Conservation (phyloP, 257 asterid species). For the Lantana camara region DNA sequence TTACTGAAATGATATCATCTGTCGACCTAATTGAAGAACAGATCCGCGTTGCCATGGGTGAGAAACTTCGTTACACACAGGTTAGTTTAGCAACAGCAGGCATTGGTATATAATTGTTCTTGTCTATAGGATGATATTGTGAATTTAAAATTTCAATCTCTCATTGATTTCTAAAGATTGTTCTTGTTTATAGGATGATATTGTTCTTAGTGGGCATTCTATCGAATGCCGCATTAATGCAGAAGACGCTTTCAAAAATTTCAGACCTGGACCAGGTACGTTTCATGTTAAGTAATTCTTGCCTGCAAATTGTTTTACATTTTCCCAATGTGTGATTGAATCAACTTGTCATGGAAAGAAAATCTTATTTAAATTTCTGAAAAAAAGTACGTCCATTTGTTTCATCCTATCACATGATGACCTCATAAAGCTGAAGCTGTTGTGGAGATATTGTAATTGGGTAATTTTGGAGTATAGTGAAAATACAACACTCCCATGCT, state of each 20-base stretch:
- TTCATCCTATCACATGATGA: too few relatives aligned
- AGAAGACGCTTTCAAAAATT: slow-evolving; percentile 98
- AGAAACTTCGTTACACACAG: slow-evolving; percentile 84
- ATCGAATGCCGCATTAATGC: slow-evolving; percentile 99
- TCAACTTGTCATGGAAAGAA: not conserved
- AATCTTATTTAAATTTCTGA: not conserved
- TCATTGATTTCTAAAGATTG: slow-evolving; percentile 9
- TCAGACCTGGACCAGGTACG: slow-evolving; percentile 98
- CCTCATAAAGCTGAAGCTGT: too few relatives aligned
- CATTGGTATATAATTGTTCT: too few relatives aligned
- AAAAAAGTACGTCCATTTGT: not conserved
- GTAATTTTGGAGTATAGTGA: too few relatives aligned
- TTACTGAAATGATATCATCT: slow-evolving; percentile 98
- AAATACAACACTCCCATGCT: too few relatives aligned
- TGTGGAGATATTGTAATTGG: too few relatives aligned
- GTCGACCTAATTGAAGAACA: slow-evolving; percentile 97
- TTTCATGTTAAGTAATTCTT: slow-evolving; percentile 16
- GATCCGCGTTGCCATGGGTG: slow-evolving; percentile 93
- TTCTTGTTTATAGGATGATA: slow-evolving; percentile 67
- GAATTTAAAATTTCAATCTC: slow-evolving; percentile 3
- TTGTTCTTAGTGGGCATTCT: slow-evolving; percentile 91
- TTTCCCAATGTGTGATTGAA: not conserved
- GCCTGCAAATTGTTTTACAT: not conserved
- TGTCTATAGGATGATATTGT: too few relatives aligned
- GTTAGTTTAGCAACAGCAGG: too few relatives aligned